Base-by-base conservation (phyloP, 1,284 basidiomycete genomes). In the Blastosporella zonata region DNA sequence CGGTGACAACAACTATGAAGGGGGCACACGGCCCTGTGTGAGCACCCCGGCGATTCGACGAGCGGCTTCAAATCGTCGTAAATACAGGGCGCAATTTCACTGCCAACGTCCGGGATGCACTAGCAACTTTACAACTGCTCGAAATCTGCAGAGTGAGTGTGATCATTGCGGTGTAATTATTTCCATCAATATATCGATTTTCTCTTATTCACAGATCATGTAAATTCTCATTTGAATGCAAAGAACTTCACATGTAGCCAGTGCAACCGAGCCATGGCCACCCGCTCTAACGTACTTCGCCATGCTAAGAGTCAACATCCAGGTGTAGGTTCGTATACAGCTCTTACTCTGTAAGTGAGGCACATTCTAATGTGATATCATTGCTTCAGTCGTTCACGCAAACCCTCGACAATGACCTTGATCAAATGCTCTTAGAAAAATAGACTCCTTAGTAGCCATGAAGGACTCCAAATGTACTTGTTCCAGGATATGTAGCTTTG, bases 201-300 rank as follows among this genome's bases (percentile, higher is more conserved):
- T 38, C 8, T 8, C 25, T 3, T 21, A 10, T n/a, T 23, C 13
- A 50, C 4, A 34, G 51, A 53, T 35, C 51, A 53, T 40, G 41
- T 52, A 36, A 59, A 63, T 18, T 56, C 54, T 2, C 62, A 64
- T 43, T 47, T 48, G 8, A 39, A 40, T 10, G 52, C 48, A 9
- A 55, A 61, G 13, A 61, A 59, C 9, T 55, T 38, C 28, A 48
- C 35, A n/a, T 43, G 44, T 17, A 59, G 60, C 22, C 13, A 40
- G 8, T 37, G 50, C 20, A 50, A 52, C 29, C 3, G 15, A 17
- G 10, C 39, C 3, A 52, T 53, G 38, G 23, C 47, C 29, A 53
- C 51, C 43, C 47, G 34, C 35, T 46, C 51, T 27, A 46, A 53
- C 38, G 47, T 46, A 17, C 22, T 42, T 8, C 43, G 50, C 3